Evolutionary conservation across 371 early-diverging fungal species (phyloP).

Genomic region (Haplosporangium sp.): DNA sequence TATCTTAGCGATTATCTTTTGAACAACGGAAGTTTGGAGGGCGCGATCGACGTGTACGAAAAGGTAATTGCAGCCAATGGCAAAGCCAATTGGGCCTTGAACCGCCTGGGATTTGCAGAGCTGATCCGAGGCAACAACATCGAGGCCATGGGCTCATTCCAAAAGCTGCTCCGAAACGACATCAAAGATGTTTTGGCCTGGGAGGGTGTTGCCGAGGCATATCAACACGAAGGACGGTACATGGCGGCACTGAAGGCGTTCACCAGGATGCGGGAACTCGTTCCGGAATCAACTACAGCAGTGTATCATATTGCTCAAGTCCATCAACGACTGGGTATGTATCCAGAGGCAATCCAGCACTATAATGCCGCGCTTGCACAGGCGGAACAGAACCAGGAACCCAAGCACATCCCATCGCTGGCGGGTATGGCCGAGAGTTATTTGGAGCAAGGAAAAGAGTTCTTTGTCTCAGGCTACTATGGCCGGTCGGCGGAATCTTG

Average conservation of each 20-base stretch:
- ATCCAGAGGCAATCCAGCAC: constrained; percentile 71
- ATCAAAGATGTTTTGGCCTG: constrained; percentile 75
- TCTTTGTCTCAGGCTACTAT: constrained; percentile 76
- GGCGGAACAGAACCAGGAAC: constrained; percentile 56
- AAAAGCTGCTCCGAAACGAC: constrained; percentile 81
- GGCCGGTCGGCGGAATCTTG: constrained; percentile 75
- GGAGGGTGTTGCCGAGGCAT: constrained; percentile 91
- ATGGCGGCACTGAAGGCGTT: constrained; percentile 87
- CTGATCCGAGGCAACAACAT: constrained; percentile 70
- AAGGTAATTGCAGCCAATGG: constrained; percentile 56
- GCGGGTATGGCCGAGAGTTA: constrained; percentile 75
- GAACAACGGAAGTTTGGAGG: constrained; percentile 59
- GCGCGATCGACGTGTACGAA: constrained; percentile 68
- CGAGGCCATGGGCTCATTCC: constrained; percentile 84
- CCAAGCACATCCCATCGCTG: constrained; percentile 63
- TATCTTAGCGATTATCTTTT: constrained; percentile 72
- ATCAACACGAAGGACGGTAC: constrained; percentile 86
- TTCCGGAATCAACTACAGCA: constrained; percentile 62
- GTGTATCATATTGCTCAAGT: constrained; percentile 69
- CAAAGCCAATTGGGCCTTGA: constrained; percentile 81
- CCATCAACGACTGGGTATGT: constrained; percentile 72
- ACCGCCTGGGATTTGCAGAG: constrained; percentile 77
- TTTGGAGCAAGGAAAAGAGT: constrained; percentile 70
- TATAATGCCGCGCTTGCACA: constrained; percentile 61
- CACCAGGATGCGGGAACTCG: constrained; percentile 75